phyloP scores from a whole-genome alignment of 2,329 filamentous ascomycete species.

The Helminthosporium solani region DNA sequence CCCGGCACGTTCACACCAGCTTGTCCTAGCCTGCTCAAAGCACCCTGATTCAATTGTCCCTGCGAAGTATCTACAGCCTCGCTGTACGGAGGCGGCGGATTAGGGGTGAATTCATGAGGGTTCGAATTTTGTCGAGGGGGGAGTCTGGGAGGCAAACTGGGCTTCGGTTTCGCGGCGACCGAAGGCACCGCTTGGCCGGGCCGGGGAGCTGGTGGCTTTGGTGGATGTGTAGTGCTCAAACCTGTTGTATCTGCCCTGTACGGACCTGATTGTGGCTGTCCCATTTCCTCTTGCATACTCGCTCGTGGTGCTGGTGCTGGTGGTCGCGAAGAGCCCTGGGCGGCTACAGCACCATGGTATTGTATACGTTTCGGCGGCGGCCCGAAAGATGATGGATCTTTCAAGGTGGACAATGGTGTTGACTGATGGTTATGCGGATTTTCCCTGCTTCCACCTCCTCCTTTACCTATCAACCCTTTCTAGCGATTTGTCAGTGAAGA shows the following conservation, averaged over 20 bases:
- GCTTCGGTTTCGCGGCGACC: slow-evolving; percentile 48
- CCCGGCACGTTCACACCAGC: slow-evolving; percentile 78
- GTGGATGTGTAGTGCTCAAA: slow-evolving; percentile 66
- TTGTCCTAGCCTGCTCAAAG: slow-evolving; percentile 65
- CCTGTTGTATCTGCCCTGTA: slow-evolving; percentile 72
- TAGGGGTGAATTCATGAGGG: slow-evolving; percentile 46
- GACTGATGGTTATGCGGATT: slow-evolving; percentile 52
- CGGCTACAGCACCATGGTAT: slow-evolving; percentile 49
- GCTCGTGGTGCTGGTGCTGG: slow-evolving; percentile 40
- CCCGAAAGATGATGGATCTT: slow-evolving; percentile 75
- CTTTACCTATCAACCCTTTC: slow-evolving; percentile 61
- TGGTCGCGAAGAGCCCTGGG: slow-evolving; percentile 45
- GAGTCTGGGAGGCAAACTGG: slow-evolving; percentile 65
- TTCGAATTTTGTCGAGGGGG: slow-evolving; percentile 66
- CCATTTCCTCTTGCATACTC: slow-evolving; percentile 38
- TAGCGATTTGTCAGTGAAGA: slow-evolving; percentile 30
- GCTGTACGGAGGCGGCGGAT: slow-evolving; percentile 53
- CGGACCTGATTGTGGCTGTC: slow-evolving; percentile 56
- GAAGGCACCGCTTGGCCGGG: slow-evolving; percentile 30
- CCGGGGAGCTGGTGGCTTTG: slow-evolving; percentile 66
- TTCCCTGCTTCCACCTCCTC: slow-evolving; percentile 44
- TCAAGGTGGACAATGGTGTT: slow-evolving; percentile 67
- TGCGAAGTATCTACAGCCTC: slow-evolving; percentile 39
- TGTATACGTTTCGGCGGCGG: slow-evolving; percentile 71
- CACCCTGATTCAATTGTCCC: slow-evolving; percentile 56